Conservation (phyloP, 345 rosid genomes). For the Sapria himalayana region DNA sequence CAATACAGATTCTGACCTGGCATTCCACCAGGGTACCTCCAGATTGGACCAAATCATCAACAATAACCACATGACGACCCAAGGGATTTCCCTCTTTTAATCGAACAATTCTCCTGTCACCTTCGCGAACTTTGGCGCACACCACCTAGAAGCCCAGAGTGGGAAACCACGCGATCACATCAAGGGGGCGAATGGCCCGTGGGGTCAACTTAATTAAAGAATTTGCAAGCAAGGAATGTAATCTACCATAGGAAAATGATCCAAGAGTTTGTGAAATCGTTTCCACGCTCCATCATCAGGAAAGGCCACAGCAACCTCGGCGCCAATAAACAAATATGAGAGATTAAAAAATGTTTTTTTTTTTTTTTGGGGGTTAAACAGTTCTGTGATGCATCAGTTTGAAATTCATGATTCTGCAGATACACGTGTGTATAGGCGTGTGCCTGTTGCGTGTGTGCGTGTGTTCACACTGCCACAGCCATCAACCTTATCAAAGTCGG, state of each 20-base stretch:
- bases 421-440: too few relatives aligned
- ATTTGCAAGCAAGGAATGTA: constrained; percentile 1
- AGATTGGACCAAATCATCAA: constrained; percentile 91
- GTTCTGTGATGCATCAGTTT: too few relatives aligned
- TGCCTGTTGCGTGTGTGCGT: too few relatives aligned
- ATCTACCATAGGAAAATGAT: constrained; percentile 63
- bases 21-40: constrained; percentile 97
- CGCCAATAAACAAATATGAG: not conserved
- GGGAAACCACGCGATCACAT: constrained; percentile 14
- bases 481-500: constrained; percentile 55
- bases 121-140: constrained; percentile 92
- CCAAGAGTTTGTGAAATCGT: constrained; percentile 85
- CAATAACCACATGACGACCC: constrained; percentile 82
- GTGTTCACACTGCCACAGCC: too few relatives aligned
- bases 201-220: too few relatives aligned
- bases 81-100: constrained; percentile 84
- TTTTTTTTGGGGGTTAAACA: too few relatives aligned
- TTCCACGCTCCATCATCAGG: constrained; percentile 99
- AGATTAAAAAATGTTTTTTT: too few relatives aligned
- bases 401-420: too few relatives aligned
- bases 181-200: too few relatives aligned
- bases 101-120: constrained; percentile 73
- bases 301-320: constrained; percentile 69
- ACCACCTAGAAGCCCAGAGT: too few relatives aligned
- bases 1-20: too few relatives aligned